Percentiles rank a stretch among this genome's conserved stretches.
phyloP scores from a whole-genome alignment of 2,329 filamentous ascomycete species.

The Colletotrichum sp. region DNA sequence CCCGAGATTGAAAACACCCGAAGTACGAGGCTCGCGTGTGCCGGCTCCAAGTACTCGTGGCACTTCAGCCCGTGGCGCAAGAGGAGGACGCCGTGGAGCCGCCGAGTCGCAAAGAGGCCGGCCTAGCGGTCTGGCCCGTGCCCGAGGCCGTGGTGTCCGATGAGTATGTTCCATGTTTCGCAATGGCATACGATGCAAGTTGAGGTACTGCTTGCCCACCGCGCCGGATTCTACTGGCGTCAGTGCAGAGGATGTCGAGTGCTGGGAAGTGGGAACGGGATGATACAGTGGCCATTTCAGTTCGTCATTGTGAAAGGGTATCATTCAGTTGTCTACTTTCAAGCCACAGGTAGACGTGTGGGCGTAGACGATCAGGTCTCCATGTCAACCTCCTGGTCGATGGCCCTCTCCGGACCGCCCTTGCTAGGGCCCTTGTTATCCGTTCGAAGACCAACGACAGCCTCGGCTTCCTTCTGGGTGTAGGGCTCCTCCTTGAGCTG shows the following conservation, averaged over 20 bases:
- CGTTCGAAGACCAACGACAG: slow-evolving; percentile 73
- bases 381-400: slow-evolving; percentile 44
- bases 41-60: slow-evolving; percentile 49
- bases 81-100: slow-evolving; percentile 29
- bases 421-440: slow-evolving; percentile 62
- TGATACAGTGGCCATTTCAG: not conserved
- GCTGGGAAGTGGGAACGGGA: not conserved
- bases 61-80: slow-evolving; percentile 32
- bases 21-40: slow-evolving; percentile 45
- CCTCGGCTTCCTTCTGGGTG: slow-evolving; percentile 84
- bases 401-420: slow-evolving; percentile 26
- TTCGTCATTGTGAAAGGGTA: slow-evolving; percentile 12
- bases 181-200: not conserved
- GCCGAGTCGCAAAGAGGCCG: slow-evolving; percentile 41
- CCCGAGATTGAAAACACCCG: slow-evolving; percentile 49
- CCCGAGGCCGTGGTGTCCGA: slow-evolving; percentile 50
- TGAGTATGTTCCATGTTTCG: slow-evolving; percentile 24
- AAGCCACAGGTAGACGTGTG: not conserved
- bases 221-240: not conserved
- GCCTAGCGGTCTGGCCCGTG: slow-evolving; percentile 50
- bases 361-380: slow-evolving; percentile 14
- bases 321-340: slow-evolving; percentile 9
- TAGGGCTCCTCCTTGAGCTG: slow-evolving; percentile 85
- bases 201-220: not conserved
- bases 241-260: not conserved